A percentile compares a stretch with the other conserved stretches of the same genome.
Conservation (phyloP, 768 basidiomycete species). For the Leccinum obscurum region DNA sequence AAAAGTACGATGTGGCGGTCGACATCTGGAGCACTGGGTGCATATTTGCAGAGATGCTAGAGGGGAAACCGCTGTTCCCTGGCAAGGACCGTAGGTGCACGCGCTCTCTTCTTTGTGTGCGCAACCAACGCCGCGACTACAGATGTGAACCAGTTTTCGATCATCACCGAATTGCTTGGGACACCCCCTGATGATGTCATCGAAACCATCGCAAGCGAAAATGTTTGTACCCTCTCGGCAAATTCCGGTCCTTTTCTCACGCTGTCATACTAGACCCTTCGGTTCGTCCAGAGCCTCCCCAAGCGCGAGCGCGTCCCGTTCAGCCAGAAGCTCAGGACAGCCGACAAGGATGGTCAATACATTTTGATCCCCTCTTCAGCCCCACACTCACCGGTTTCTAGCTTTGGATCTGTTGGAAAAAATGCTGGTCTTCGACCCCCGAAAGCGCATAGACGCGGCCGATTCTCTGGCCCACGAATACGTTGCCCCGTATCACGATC, state of each 20-base stretch:
- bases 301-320: slow-evolving; percentile 97
- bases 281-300: slow-evolving; percentile 97
- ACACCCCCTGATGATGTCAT: slow-evolving; percentile 99
- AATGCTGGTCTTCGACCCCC: slow-evolving; percentile 98
- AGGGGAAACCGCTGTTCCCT: slow-evolving; percentile 97
- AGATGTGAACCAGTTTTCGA: slow-evolving; percentile 99
- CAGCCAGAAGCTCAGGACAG: slow-evolving; percentile 85
- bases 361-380: neutral
- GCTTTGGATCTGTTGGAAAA: slow-evolving; percentile 95
- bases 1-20: slow-evolving; percentile 99
- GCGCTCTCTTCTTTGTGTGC: neutral
- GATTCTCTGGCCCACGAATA: slow-evolving; percentile 91
- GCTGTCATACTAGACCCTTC: slow-evolving; percentile 69
- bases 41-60: slow-evolving; percentile 99
- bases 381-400: slow-evolving; percentile 30
- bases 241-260: slow-evolving; percentile 12
- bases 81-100: slow-evolving; percentile 93
- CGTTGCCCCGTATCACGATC: slow-evolving; percentile 97
- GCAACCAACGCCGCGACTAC: slow-evolving; percentile 8
- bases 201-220: slow-evolving; percentile 96
- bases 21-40: slow-evolving; percentile 99
- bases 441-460: slow-evolving; percentile 93
- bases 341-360: slow-evolving; percentile 79
- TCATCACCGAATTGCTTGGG: slow-evolving; percentile 96
- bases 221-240: slow-evolving; percentile 54